These are phyloP conservation scores for Polyplosphaeria fusca DNA, from an alignment of 495 filamentous ascomycete genomes.

Conservation along the genomic window DNA sequence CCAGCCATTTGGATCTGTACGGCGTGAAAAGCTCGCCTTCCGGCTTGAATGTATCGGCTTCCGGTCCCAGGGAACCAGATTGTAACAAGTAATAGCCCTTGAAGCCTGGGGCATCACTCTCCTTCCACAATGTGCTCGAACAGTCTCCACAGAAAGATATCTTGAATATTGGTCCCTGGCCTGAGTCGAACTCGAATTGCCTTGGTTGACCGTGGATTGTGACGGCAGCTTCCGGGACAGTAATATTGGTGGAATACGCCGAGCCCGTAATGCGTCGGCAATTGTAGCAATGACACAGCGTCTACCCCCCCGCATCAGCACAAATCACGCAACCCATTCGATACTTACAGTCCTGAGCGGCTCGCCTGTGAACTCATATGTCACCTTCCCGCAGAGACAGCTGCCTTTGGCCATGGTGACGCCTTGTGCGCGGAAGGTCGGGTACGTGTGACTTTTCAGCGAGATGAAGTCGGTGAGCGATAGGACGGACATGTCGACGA, in stretches of 20 bases:
- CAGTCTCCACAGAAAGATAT: constrained; percentile 25
- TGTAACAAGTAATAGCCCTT: constrained; percentile 23
- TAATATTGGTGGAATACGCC: constrained; percentile 24
- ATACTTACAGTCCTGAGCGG: constrained; percentile 14
- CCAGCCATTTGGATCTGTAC: constrained; percentile 21
- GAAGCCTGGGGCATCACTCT: constrained; percentile 27
- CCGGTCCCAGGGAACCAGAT: constrained; percentile 17
- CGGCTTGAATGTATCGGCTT: constrained; percentile 9
- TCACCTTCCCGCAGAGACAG: constrained; percentile 23
- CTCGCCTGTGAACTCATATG: constrained; percentile 14
- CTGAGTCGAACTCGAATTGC: constrained; percentile 23
- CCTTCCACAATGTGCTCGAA: constrained; percentile 25
- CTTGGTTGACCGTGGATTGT: constrained; percentile 11
- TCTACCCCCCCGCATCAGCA: constrained; percentile 15
- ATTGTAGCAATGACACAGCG: constrained; percentile 31
- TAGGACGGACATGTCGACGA: background rate
- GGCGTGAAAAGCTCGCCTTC: constrained; percentile 25
- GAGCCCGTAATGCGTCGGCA: constrained; percentile 21
- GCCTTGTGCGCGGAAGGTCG: background rate
- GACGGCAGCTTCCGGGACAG: constrained; percentile 13
- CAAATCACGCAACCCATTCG: background rate
- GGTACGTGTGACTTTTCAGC: background rate
- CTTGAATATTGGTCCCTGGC: constrained; percentile 21
- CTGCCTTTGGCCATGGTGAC: constrained; percentile 23
- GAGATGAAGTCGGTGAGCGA: constrained; percentile 15